Evolutionary conservation across 176 grass and related monocot species (phyloP).

Genomic region (Carex myosuroides): DNA sequence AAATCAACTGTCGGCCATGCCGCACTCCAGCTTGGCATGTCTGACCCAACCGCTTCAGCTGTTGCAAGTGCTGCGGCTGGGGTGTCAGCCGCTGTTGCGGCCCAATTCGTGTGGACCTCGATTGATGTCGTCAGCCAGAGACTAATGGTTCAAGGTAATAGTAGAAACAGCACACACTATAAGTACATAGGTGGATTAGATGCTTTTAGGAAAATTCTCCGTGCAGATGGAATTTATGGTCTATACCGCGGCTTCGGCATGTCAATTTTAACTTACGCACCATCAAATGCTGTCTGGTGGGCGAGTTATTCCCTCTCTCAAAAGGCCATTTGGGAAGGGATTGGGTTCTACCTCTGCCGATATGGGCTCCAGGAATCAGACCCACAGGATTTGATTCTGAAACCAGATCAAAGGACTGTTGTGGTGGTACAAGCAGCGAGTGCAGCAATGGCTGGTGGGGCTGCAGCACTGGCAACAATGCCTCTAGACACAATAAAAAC

Average conservation of each 20-base stretch:
- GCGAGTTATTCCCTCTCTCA: slow-evolving; percentile 59
- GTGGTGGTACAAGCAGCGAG: slow-evolving; percentile 65
- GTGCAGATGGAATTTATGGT: slow-evolving; percentile 43
- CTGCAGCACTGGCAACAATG: slow-evolving; percentile 60
- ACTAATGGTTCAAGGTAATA: slow-evolving; percentile 70
- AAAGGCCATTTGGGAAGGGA: slow-evolving; percentile 56
- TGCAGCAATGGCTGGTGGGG: slow-evolving; percentile 51
- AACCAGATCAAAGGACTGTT: slow-evolving; percentile 51
- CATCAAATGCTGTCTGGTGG: slow-evolving; percentile 86
- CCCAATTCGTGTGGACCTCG: slow-evolving; percentile 76
- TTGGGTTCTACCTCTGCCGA: slow-evolving; percentile 48
- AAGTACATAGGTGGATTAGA: slow-evolving; percentile 54
- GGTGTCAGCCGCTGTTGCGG: slow-evolving; percentile 38
- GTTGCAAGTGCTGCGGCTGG: slow-evolving; percentile 33
- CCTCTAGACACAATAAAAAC: slow-evolving; percentile 83
- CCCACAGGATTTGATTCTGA: slow-evolving; percentile 28
- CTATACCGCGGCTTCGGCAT: slow-evolving; percentile 74
- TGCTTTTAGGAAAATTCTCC: slow-evolving; percentile 57
- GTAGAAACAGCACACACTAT: slow-evolving; percentile 22
- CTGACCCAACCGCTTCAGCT: slow-evolving; percentile 37
- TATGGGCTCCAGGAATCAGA: slow-evolving; percentile 46
- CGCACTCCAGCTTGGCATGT: slow-evolving; percentile 28
- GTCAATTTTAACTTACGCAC: slow-evolving; percentile 78
- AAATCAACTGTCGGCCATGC: slow-evolving; percentile 35
- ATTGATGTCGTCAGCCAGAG: slow-evolving; percentile 71